Conservation (phyloP, 257 asterid genomes). For the Eustoma russellianum region DNA sequence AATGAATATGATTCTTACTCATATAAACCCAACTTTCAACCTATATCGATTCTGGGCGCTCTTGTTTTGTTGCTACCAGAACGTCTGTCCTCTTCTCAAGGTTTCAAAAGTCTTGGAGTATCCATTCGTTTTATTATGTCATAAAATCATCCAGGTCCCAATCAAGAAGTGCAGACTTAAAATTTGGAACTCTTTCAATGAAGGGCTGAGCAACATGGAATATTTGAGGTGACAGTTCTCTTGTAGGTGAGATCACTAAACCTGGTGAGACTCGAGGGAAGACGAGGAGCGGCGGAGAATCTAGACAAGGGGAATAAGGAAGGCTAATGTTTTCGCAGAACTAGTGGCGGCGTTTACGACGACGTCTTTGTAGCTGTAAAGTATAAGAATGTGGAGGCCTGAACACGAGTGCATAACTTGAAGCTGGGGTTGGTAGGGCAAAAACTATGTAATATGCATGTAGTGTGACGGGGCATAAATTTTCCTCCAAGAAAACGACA, state of each 20-base stretch:
- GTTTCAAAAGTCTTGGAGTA: conserved; percentile 51
- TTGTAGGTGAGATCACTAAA: conserved; percentile 73
- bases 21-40: no score
- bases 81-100: no score
- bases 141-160: conserved; percentile 71
- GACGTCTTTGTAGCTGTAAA: conserved; percentile 75
- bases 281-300: conserved; percentile 68
- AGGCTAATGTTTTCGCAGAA: conserved; percentile 89
- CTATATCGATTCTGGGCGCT: no score
- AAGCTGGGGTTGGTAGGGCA: conserved; percentile 53
- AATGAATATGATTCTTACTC: no score
- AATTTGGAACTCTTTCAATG: conserved; percentile 54
- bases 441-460: no score
- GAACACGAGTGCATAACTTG: conserved; percentile 90
- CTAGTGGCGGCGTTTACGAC: conserved; percentile 96
- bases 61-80: no score
- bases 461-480: no score
- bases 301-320: conserved; percentile 74
- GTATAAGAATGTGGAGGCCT: conserved; percentile 87
- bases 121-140: conserved; percentile 94
- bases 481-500: no score
- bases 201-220: conserved; percentile 85
- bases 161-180: conserved; percentile 73
- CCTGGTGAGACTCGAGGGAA: conserved; percentile 69
- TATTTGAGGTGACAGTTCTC: conserved; percentile 93